phyloP scores from a whole-genome alignment of 805 yeast genomes.

The Ogataea ramenticola region DNA sequence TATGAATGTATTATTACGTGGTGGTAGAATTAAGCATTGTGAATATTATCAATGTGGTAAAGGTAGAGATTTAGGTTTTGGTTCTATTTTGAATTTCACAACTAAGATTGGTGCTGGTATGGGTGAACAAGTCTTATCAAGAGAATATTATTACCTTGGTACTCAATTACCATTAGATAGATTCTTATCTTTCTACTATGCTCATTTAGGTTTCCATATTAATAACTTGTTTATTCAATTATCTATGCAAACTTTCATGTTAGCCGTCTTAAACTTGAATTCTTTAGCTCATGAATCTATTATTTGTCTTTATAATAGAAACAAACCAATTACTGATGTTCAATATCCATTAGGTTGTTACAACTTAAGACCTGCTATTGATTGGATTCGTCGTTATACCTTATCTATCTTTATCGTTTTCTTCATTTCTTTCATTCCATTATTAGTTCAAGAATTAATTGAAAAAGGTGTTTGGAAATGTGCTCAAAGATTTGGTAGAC shows the following conservation, averaged over 20 bases:
- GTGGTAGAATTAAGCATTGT: slow-evolving; percentile 84
- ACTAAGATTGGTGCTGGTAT: slow-evolving; percentile 89
- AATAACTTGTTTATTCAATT: slow-evolving; percentile 73
- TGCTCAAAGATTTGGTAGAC: slow-evolving; percentile 60
- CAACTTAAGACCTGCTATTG: slow-evolving; percentile 65
- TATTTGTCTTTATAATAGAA: slow-evolving; percentile 58
- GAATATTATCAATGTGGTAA: slow-evolving; percentile 88
- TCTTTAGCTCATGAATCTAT: slow-evolving; percentile 68
- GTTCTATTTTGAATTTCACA: slow-evolving; percentile 77
- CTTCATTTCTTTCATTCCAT: slow-evolving; percentile 73
- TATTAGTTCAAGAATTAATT: slow-evolving; percentile 70
- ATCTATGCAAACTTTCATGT: slow-evolving; percentile 65
- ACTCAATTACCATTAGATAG: slow-evolving; percentile 76
- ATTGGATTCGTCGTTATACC: slow-evolving; percentile 78
- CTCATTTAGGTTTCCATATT: slow-evolving; percentile 83
- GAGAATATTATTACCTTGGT: slow-evolving; percentile 78
- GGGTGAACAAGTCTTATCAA: slow-evolving; percentile 84
- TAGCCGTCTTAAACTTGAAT: slow-evolving; percentile 64
- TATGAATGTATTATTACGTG: slow-evolving; percentile 75
- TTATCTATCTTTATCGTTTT: slow-evolving; percentile 77
- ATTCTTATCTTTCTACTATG: slow-evolving; percentile 76
- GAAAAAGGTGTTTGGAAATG: slow-evolving; percentile 81
- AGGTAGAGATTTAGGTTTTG: slow-evolving; percentile 85
- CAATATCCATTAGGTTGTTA: slow-evolving; percentile 65
- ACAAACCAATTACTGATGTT: slow-evolving; percentile 62